Evolutionary conservation across 2,329 filamentous ascomycete genomes (phyloP).

Genomic region (Fusarium buharicum): DNA sequence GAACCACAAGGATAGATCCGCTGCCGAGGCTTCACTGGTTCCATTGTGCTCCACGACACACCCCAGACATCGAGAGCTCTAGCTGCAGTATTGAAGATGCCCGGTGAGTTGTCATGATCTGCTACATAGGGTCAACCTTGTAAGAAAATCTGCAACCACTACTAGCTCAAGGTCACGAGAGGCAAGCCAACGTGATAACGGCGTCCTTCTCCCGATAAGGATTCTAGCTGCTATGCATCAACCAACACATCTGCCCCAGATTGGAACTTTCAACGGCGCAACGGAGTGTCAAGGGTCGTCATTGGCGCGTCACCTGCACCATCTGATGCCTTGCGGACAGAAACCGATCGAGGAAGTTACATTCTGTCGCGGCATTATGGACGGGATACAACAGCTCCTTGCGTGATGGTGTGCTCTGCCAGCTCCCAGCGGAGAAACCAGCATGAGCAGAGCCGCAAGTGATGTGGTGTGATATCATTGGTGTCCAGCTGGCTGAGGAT

Average conservation of each 20-base stretch:
- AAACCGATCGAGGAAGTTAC: constrained; percentile 22
- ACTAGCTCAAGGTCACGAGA: constrained; percentile 31
- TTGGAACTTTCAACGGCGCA: constrained; percentile 18
- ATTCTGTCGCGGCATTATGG: constrained; percentile 14
- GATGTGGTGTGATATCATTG: constrained; percentile 48
- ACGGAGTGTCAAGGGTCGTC: constrained; percentile 30
- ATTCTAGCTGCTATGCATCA: constrained; percentile 21
- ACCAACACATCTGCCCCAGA: constrained; percentile 39
- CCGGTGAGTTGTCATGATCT: constrained; percentile 42
- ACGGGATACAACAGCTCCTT: constrained; percentile 17
- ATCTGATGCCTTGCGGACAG: constrained; percentile 9
- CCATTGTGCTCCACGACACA: constrained; percentile 20
- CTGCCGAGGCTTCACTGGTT: constrained; percentile 19
- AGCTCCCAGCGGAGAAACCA: constrained; percentile 16
- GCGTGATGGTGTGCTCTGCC: constrained; percentile 38
- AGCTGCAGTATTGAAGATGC: constrained; percentile 37
- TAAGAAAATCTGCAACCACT: constrained; percentile 20
- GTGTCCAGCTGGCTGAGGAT: constrained; percentile 32
- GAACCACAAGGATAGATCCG: constrained; percentile 13
- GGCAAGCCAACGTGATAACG: constrained; percentile 16
- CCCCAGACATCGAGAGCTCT: constrained; percentile 26
- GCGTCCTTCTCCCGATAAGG: constrained; percentile 27
- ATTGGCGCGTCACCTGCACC: constrained; percentile 37
- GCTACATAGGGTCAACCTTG: constrained; percentile 22
- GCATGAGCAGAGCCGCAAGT: constrained; percentile 39